phyloP scores from a whole-genome alignment of 2,329 filamentous ascomycete species.

The Tolypocladium inflatum region DNA sequence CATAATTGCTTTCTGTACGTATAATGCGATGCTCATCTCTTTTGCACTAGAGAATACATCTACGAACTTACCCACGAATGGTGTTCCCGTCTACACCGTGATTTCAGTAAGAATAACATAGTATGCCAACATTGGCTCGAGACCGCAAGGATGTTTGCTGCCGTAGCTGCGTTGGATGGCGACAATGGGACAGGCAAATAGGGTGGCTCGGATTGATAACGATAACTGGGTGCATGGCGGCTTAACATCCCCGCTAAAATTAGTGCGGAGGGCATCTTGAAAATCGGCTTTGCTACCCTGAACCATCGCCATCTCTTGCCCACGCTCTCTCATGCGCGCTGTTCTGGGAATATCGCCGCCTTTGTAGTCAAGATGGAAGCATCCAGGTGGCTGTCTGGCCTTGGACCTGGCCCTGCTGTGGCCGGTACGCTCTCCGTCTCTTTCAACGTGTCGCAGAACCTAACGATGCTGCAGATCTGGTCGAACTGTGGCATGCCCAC shows the following conservation, averaged over 20 bases:
- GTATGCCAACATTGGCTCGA: background rate
- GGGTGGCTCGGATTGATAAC: background rate
- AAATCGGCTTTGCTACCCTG: background rate
- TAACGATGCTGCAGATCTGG: constrained; percentile 17
- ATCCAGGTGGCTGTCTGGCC: background rate
- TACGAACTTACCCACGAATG: background rate
- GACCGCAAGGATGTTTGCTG: background rate
- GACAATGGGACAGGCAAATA: background rate
- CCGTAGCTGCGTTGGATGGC: background rate
- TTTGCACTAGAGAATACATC: background rate
- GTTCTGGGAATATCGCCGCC: background rate
- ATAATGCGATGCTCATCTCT: background rate
- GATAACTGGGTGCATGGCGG: background rate
- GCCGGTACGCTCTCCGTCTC: background rate
- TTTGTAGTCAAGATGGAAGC: background rate
- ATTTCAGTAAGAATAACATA: no score
- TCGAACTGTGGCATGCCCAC: constrained; percentile 37
- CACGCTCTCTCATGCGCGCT: background rate
- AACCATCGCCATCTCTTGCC: background rate
- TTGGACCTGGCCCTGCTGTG: background rate
- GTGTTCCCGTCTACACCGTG: background rate
- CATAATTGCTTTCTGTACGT: background rate
- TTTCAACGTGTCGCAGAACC: background rate
- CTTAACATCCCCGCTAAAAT: background rate
- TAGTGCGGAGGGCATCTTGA: background rate